Evolutionary conservation across 768 basidiomycete genomes (phyloP).

Genomic region (Cystofilobasidium bisporidii): DNA sequence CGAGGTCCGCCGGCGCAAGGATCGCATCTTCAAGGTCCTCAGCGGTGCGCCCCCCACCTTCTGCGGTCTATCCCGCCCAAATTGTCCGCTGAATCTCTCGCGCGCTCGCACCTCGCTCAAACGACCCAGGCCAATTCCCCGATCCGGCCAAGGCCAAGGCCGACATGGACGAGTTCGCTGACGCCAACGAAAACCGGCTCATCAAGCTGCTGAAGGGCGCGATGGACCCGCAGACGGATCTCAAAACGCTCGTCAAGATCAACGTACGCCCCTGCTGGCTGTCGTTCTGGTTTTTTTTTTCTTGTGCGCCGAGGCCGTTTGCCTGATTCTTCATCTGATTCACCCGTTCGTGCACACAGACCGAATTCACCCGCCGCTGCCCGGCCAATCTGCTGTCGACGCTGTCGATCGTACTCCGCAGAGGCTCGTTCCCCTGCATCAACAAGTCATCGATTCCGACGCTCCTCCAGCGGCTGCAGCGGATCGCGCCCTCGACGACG

Average conservation of each 20-base stretch:
- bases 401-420: constrained; percentile 56
- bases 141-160: constrained; percentile 67
- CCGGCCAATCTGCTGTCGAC: constrained; percentile 59
- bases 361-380: constrained; percentile 62
- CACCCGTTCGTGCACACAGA: constrained; percentile 43
- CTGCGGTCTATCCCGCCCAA: not conserved
- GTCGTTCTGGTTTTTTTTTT: too few species aligned
- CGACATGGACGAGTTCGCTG: constrained; percentile 73
- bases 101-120: not conserved
- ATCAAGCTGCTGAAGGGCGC: constrained; percentile 76
- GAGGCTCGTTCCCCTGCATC: constrained; percentile 59
- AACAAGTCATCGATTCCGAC: constrained; percentile 79
- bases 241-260: constrained; percentile 69
- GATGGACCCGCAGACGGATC: constrained; percentile 71
- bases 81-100: not conserved
- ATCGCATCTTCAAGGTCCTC: constrained; percentile 50
- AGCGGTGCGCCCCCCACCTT: constrained; percentile 47
- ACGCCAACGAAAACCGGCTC: constrained; percentile 70
- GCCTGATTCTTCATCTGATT: too few species aligned
- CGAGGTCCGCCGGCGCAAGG: constrained; percentile 50
- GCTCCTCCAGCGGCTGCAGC: constrained; percentile 52
- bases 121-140: constrained; percentile 44
- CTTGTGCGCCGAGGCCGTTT: too few species aligned
- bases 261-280: too few species aligned
- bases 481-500: not conserved